Evolutionary conservation across 331 rosid genomes (phyloP).

Genomic region (Erythrophleum ivorense): DNA sequence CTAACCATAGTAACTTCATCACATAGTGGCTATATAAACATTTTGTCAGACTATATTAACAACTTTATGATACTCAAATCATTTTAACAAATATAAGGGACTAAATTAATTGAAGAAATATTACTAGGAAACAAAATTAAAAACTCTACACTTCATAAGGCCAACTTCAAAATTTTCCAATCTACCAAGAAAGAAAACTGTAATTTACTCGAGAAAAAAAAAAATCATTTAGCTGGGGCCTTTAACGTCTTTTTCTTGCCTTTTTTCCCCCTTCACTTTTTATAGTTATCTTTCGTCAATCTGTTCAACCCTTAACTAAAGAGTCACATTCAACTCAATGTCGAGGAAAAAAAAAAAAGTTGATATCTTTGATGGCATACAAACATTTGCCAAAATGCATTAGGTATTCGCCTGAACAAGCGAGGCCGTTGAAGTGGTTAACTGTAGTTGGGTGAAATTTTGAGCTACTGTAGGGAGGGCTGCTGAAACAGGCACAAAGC

Average conservation of each 20-base stretch:
- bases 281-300: neutral
- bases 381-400: neutral
- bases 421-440: neutral
- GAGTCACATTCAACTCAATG: neutral
- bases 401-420: conserved; percentile 21
- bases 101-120: neutral
- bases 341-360: neutral
- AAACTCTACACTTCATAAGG: too few relatives aligned
- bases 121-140: too few relatives aligned
- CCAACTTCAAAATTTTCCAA: too few relatives aligned
- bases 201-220: neutral
- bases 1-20: too few relatives aligned
- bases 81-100: neutral
- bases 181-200: too few relatives aligned
- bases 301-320: neutral
- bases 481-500: conserved; percentile 15
- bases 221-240: neutral
- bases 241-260: neutral
- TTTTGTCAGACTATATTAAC: neutral
- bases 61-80: neutral
- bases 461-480: neutral
- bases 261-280: neutral
- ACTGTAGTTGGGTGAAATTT: neutral
- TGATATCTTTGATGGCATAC: neutral
- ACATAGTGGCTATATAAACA: neutral